Evolutionary conservation across 192 early-diverging fungal species (phyloP), one percentile per base, ranked within the genome.

Genomic region (Rhizophagus clarus): DNA sequence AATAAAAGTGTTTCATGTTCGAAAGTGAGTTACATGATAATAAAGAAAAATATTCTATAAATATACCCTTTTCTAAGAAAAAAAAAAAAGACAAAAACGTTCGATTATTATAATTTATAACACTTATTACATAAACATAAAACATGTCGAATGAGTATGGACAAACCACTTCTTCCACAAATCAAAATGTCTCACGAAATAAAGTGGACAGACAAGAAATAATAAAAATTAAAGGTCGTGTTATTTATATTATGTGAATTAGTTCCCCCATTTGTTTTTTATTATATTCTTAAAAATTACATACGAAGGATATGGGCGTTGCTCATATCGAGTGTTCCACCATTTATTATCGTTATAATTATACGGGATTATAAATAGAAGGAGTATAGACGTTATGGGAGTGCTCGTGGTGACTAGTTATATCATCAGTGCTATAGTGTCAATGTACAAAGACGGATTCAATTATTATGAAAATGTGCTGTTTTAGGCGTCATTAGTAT

Each of bases 381-480:
- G 71, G n/a, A 79, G 56, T 49, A 51, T 83, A 2, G 83, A 86
- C 82, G 80, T 83, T 70, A 75, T 84, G 28, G 84, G 83, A 2
- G 61, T 84, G 29, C 17, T 88, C 31, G 81, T 83, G 61, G 26
- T 88, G 9, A 12, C 86, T 32, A 81, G 77, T 40, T 86, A 84
- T 49, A 79, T 82, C 60, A 42, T 88, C 51, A 84, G 85, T n/a
- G 83, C 80, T 6, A 47, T 88, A 31, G 71, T 88, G 17, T 82
- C 87, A 9, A 66, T 84, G 32, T 73, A 86, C 14, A 80, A 86
- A 66, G 76, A 80, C 17, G 85, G 56, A 72, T 88, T 14, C 80
- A 82, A 64, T 76, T 88, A 17, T 74, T 88, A 68, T 74, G 87
- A 71, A 85, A 88, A 72, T 88, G 85, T 1, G 60, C 81, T 56